phyloP scores from a whole-genome alignment of 169 alveolate species.

The Cystoisospora suis region DNA sequence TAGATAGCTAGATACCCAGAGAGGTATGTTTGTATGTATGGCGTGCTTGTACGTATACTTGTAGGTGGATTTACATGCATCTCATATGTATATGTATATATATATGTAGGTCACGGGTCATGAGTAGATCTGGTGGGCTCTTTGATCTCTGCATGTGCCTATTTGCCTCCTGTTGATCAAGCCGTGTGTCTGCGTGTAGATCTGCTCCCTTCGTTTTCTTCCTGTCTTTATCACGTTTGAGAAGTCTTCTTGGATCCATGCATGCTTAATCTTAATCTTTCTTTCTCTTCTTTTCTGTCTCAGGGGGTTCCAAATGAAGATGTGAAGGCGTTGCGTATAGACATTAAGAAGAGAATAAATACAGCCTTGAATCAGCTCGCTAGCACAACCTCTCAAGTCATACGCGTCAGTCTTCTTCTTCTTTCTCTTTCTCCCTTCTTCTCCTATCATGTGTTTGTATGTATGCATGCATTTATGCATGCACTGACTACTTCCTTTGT shows the following conservation, averaged over 20 bases:
- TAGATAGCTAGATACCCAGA: too few species aligned
- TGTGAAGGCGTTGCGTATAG: background rate
- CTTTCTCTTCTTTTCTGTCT: background rate
- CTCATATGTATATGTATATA: too few species aligned
- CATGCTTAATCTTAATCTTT: background rate
- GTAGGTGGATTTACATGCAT: too few species aligned
- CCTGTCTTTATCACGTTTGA: background rate
- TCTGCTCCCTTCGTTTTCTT: too few species aligned
- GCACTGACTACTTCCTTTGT: too few species aligned
- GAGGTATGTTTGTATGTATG: too few species aligned
- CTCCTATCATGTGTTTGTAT: background rate
- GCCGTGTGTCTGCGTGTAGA: background rate
- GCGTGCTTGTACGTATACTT: too few species aligned
- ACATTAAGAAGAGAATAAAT: slow-evolving; percentile 4
- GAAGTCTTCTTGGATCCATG: background rate
- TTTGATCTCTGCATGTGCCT: too few species aligned
- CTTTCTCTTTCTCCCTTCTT: background rate
- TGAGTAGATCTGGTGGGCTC: too few species aligned
- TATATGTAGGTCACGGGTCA: too few species aligned
- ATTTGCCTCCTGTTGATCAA: background rate
- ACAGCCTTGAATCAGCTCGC: slow-evolving; percentile 25
- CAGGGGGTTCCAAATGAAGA: slow-evolving; percentile 2
- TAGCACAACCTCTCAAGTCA: slow-evolving; percentile 36
- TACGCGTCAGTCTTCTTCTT: background rate
- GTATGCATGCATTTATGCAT: background rate